A percentile compares a stretch with the other conserved stretches of the same genome.
These are phyloP conservation scores for Xerocomus spinulosus DNA, from an alignment of 768 basidiomycete species.

Conservation along the genomic window DNA sequence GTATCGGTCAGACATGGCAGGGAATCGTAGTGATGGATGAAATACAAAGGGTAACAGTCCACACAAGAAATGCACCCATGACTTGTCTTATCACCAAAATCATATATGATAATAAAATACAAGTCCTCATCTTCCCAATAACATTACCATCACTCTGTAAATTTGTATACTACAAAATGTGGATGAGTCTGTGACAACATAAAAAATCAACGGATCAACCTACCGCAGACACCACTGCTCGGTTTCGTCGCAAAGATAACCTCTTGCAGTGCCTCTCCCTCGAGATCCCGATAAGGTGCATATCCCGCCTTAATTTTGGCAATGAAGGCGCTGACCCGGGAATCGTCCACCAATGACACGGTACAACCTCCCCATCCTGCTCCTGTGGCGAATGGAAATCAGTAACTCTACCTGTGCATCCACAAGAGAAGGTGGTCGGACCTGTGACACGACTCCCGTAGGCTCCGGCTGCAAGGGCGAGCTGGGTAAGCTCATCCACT, in stretches of 20 bases:
- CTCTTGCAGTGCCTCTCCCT: constrained; percentile 53
- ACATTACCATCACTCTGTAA: constrained; percentile 15
- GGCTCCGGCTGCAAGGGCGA: constrained; percentile 70
- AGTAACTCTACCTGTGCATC: not conserved
- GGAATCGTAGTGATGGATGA: too few relatives aligned
- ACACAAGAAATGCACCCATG: too few relatives aligned
- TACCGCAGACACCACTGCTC: constrained; percentile 78
- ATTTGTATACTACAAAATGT: constrained; percentile 28
- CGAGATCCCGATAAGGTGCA: constrained; percentile 56
- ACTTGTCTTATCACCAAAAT: too few relatives aligned
- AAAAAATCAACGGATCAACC: constrained; percentile 25
- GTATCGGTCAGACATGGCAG: constrained; percentile 40
- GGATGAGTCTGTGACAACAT: not conserved
- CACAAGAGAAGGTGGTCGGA: constrained; percentile 17
- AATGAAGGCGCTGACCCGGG: constrained; percentile 60
- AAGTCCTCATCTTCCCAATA: too few relatives aligned
- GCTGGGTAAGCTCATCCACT: constrained; percentile 59
- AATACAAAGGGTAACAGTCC: too few relatives aligned
- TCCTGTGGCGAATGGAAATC: constrained; percentile 36
- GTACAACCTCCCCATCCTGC: constrained; percentile 93
- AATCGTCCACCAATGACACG: constrained; percentile 71
- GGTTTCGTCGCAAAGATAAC: constrained; percentile 83
- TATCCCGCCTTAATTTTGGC: constrained; percentile 55
- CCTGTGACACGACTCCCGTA: constrained; percentile 83
- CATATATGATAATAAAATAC: too few relatives aligned